Conservation (phyloP, 306 rosid species). For the Dalbergia oliveri region DNA sequence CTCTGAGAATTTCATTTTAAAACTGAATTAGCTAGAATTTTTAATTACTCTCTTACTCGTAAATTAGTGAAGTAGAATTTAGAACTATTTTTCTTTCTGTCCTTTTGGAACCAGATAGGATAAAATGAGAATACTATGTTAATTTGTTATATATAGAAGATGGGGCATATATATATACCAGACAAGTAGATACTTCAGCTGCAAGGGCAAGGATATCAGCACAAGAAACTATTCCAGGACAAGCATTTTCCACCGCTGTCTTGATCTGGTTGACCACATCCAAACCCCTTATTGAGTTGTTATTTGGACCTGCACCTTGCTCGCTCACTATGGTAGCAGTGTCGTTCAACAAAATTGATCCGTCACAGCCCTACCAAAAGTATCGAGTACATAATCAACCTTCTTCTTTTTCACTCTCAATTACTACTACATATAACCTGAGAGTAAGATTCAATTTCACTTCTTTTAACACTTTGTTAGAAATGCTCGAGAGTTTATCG, state of each 20-base stretch:
- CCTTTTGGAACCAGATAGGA: no score
- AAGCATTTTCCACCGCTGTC: conserved; percentile 51
- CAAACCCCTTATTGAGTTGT: conserved; percentile 64
- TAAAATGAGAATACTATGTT: not conserved
- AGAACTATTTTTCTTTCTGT: no score
- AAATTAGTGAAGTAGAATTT: no score
- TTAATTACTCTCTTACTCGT: no score
- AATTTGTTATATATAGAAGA: not conserved
- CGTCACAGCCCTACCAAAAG: conserved; percentile 68
- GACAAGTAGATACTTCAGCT: conserved; percentile 52
- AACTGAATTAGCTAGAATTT: no score
- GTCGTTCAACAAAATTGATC: conserved; percentile 62
- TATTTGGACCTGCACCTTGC: conserved; percentile 51
- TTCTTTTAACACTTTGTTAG: not conserved
- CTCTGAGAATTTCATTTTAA: no score
- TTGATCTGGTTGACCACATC: conserved; percentile 65
- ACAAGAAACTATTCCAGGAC: conserved; percentile 63
- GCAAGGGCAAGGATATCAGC: conserved; percentile 74
- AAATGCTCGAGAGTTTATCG: no score
- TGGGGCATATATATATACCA: conserved; percentile 41
- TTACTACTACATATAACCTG: not conserved
- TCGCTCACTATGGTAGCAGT: conserved; percentile 55
- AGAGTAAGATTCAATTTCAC: not conserved
- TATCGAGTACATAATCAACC: not conserved
- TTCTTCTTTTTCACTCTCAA: not conserved